A percentile compares a stretch with the other conserved stretches of the same genome.
These are phyloP conservation scores for Wolfiporia cocos DNA, from an alignment of 1,284 basidiomycete species.

Conservation along the genomic window DNA sequence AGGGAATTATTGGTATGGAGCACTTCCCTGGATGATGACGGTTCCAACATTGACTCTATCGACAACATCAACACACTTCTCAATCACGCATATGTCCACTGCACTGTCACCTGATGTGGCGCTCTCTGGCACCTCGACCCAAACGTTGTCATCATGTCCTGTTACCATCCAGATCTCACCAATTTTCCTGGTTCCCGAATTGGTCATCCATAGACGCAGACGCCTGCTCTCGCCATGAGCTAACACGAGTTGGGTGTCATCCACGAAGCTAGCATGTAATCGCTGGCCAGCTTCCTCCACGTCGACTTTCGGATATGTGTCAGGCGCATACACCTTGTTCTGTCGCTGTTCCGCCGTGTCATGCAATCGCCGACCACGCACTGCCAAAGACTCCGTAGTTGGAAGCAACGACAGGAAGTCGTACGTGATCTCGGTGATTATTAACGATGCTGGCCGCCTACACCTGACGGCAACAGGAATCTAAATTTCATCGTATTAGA, in stretches of 20 bases:
- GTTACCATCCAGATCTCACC: conserved; percentile 65
- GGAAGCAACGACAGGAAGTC: conserved; percentile 65
- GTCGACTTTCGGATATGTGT: conserved; percentile 47
- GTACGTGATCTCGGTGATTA: conserved; percentile 51
- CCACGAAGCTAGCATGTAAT: conserved; percentile 49
- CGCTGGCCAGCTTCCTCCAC: conserved; percentile 57
- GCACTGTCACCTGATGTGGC: conserved; percentile 9
- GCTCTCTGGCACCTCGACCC: conserved; percentile 30
- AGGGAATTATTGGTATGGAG: conserved; percentile 53
- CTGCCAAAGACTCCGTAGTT: conserved; percentile 50
- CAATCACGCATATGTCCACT: too few relatives aligned
- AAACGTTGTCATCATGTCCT: conserved; percentile 56
- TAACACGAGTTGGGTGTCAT: conserved; percentile 43
- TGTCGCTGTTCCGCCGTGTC: conserved; percentile 65
- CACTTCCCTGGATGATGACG: conserved; percentile 24
- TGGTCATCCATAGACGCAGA: conserved; percentile 52
- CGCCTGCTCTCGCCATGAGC: conserved; percentile 57
- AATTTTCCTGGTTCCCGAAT: conserved; percentile 50
- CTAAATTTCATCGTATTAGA: conserved; percentile 28
- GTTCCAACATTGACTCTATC: too few relatives aligned
- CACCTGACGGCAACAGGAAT: conserved; percentile 57
- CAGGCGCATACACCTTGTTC: conserved; percentile 58
- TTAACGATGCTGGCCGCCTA: conserved; percentile 42
- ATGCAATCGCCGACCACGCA: conserved; percentile 62
- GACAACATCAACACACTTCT: too few relatives aligned